These are phyloP conservation scores for Aspergillus felis DNA, from an alignment of 2,329 filamentous ascomycete genomes.

Conservation along the genomic window DNA sequence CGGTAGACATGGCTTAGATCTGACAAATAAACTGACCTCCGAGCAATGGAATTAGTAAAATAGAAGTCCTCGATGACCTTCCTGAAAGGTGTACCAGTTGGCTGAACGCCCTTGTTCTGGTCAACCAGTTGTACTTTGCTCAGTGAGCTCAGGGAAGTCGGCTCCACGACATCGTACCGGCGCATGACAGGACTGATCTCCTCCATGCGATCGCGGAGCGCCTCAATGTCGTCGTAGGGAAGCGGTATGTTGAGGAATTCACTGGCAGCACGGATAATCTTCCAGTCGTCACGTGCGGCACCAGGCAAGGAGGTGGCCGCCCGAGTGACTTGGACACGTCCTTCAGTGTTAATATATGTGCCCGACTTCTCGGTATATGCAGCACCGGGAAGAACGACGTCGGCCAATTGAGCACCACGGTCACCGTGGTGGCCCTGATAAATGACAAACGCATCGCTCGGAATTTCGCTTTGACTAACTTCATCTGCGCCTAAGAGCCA, in stretches of 20 bases:
- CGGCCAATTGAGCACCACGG: slow-evolving; percentile 83
- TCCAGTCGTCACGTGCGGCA: slow-evolving; percentile 94
- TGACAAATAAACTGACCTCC: slow-evolving; percentile 64
- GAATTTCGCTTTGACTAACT: slow-evolving; percentile 76
- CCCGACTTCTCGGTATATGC: slow-evolving; percentile 96
- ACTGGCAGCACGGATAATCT: slow-evolving; percentile 89
- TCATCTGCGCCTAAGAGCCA: slow-evolving; percentile 97
- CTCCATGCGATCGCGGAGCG: slow-evolving; percentile 86
- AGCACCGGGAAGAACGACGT: slow-evolving; percentile 87
- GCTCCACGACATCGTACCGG: slow-evolving; percentile 87
- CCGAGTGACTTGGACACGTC: slow-evolving; percentile 89
- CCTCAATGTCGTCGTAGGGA: slow-evolving; percentile 88
- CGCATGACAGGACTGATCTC: slow-evolving; percentile 89
- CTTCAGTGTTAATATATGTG: slow-evolving; percentile 97
- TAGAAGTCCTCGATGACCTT: slow-evolving; percentile 94
- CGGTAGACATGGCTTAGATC: neutral
- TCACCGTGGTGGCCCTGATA: slow-evolving; percentile 99
- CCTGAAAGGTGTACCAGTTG: slow-evolving; percentile 70
- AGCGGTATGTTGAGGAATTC: slow-evolving; percentile 86
- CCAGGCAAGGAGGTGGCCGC: slow-evolving; percentile 85
- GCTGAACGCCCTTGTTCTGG: slow-evolving; percentile 83
- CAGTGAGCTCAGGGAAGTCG: slow-evolving; percentile 66
- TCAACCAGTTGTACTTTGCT: slow-evolving; percentile 95
- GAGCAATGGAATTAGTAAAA: slow-evolving; percentile 94
- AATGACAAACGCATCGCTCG: slow-evolving; percentile 92